Base-by-base conservation (phyloP, 2,329 filamentous ascomycete species). In the Whalleya microplaca region DNA sequence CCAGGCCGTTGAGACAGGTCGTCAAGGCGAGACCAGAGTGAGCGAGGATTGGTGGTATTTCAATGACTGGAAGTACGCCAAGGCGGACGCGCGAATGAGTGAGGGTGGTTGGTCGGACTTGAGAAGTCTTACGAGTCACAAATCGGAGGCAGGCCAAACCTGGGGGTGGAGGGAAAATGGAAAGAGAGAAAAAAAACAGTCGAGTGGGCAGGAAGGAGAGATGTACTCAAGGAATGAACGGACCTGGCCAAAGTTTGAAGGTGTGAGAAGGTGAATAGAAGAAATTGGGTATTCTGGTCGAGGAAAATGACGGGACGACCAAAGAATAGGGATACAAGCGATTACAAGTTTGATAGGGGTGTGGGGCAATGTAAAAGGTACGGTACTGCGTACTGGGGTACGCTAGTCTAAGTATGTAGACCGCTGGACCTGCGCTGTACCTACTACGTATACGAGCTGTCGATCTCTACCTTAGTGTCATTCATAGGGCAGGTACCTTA, bases 11-110 rank as follows among this genome's bases (percentile, higher is more conserved):
- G 45, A 58, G 51, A 53, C 47, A 56, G 50, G 55, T 62, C 32
- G 64, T 55, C 53, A 51, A 46, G 53, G 56, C 32, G 53, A 59
- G 49, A 53, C 52, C 44, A 56, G 55, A 45, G 50, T 23, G 57
- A 52, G 58, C 56, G 55, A 48, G 56, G 60, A 58, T 47, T 50
- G 52, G 55, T 53, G 63, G 46, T 61, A 63, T 63, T 60, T 55
- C 56, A 70, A 69, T 56, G 67, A 70, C 63, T 66, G 67, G 54
- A 68, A 65, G 65, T 64, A 58, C 58, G 66, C 68, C 64, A 53
- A 65, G 56, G 62, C 59, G 59, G 51, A 65, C 62, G 51, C 62
- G 51, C 49, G 47, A 70, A 66, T 42, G 67, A 70, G 63, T 66
- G 68, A 27, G 61, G 63, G 57, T 58, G 63, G 66, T 66, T 62